These are phyloP conservation scores for Gracilaria vermiculophylla DNA, from an alignment of 23 red algal genomes.

Conservation along the genomic window DNA sequence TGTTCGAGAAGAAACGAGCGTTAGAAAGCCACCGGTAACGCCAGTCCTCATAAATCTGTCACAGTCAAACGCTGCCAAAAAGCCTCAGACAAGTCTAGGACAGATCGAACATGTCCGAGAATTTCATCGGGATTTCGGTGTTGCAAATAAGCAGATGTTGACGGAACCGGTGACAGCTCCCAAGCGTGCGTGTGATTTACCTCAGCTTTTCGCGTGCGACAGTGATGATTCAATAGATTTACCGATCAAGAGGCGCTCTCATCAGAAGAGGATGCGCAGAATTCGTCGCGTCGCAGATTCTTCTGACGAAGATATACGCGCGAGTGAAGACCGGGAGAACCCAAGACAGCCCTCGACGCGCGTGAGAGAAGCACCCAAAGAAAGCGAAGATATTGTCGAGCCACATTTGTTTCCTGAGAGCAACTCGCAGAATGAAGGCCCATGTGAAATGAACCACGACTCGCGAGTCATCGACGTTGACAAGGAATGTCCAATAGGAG, in stretches of 20 bases:
- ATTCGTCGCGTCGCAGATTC: background rate
- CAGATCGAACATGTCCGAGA: background rate
- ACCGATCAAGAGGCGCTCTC: background rate
- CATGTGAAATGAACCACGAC: background rate
- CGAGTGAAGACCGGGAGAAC: background rate
- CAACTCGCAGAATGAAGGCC: background rate
- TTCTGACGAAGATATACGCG: background rate
- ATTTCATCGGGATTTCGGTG: background rate
- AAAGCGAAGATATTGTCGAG: background rate
- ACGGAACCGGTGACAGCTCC: background rate
- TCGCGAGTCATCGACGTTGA: background rate
- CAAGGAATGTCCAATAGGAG: background rate
- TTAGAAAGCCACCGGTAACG: background rate
- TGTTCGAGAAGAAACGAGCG: background rate
- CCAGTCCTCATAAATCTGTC: background rate
- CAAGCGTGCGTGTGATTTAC: conserved; percentile 4
- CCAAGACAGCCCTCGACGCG: background rate
- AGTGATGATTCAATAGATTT: conserved; percentile 2
- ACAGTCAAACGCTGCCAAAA: background rate
- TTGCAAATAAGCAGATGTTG: background rate
- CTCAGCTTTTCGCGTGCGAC: background rate
- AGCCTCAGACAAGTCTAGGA: background rate
- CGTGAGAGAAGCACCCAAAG: background rate
- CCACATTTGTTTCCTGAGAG: background rate
- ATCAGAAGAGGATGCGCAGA: background rate